phyloP scores from a whole-genome alignment of 139 green algal species.

The Edaphochlamys debaryana region DNA sequence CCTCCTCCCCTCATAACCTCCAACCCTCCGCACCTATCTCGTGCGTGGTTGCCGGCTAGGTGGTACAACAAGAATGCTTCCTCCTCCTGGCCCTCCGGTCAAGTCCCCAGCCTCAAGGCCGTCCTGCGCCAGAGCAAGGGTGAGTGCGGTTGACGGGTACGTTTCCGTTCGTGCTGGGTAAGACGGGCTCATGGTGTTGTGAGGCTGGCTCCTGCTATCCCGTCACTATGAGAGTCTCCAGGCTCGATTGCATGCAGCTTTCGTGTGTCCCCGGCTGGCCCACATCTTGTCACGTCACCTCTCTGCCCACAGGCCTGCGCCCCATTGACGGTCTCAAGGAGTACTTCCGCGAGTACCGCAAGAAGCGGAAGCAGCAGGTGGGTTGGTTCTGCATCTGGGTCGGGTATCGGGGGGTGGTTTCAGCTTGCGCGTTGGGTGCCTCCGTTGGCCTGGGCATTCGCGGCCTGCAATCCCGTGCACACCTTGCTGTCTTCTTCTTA shows the following conservation, averaged over 20 bases:
- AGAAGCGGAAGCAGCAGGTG: conserved; percentile 40
- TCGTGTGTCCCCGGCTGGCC: too few relatives aligned
- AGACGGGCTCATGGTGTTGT: too few relatives aligned
- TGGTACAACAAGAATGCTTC: conserved; percentile 31
- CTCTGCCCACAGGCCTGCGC: conserved; percentile 1
- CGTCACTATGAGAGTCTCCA: too few relatives aligned
- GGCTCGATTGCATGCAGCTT: too few relatives aligned
- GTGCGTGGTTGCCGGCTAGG: not conserved
- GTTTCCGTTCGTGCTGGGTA: too few relatives aligned
- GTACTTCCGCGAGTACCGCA: conserved; percentile 40
- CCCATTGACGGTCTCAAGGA: conserved; percentile 33
- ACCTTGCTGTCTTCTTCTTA: too few relatives aligned
- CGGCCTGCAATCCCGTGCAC: too few relatives aligned
- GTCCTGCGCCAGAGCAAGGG: conserved; percentile 37
- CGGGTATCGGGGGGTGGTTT: too few relatives aligned
- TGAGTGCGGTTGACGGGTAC: too few relatives aligned
- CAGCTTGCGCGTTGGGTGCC: not conserved
- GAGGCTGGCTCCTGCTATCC: too few relatives aligned
- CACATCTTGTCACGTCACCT: too few relatives aligned
- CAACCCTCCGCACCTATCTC: conserved; percentile 3
- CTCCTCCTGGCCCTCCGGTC: conserved; percentile 2
- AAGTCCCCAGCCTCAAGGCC: conserved; percentile 31
- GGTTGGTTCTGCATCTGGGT: not conserved
- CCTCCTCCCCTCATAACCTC: conserved; percentile 17
- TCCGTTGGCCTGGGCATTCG: too few relatives aligned